Base-by-base conservation (phyloP, 2,329 filamentous ascomycete genomes). In the Arthroderma sp. region DNA sequence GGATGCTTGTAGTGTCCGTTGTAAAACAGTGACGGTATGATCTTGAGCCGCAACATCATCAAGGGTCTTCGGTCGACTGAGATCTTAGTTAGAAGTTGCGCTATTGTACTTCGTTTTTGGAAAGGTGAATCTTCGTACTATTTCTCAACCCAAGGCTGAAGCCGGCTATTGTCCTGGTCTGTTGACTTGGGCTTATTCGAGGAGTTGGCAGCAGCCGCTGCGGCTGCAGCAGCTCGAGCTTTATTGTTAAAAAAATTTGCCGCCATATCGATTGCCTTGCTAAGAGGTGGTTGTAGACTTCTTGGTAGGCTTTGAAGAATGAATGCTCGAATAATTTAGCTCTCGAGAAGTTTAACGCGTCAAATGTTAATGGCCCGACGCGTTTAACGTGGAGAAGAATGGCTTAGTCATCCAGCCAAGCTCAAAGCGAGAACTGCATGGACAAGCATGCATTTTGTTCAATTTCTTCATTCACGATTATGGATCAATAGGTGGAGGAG, bases 81-180 rank as follows among this genome's bases (percentile, higher is more conserved):
- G 37, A 33, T 15, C 7, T n/a, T 31, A 45, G 27, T 31, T 32
- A 44, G 40, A 15, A 43, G 52, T 33, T 48, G 32, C 38, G 31
- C 29, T 37, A 36, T 45, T 37, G 39, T 27, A 30, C 50, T 11
- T 29, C 36, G 33, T 29, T 44, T 43, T 4, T 28, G 42, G 22
- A 9, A 6, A 15, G 11, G 22, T 6, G 28, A 8, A 7, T 15
- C 27, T 36, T 50, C 61, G 46, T 71, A 94, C 89, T 95, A 96
- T 84, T 96, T 96, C 71, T 96, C 91, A 43, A 96, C 89, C 91
- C 91, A 98, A 57, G 91, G 91, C 59, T 95, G 89, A 54, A 80
- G 72, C 58, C 76, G 75, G 53, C 73, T 73, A 29, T 71, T 71
- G 48, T 83, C 78, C 59, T 32, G 15, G 3, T 77, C 82, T 52